phyloP scores from a whole-genome alignment of 208 protist species.

The Trypanosoma congolense region DNA sequence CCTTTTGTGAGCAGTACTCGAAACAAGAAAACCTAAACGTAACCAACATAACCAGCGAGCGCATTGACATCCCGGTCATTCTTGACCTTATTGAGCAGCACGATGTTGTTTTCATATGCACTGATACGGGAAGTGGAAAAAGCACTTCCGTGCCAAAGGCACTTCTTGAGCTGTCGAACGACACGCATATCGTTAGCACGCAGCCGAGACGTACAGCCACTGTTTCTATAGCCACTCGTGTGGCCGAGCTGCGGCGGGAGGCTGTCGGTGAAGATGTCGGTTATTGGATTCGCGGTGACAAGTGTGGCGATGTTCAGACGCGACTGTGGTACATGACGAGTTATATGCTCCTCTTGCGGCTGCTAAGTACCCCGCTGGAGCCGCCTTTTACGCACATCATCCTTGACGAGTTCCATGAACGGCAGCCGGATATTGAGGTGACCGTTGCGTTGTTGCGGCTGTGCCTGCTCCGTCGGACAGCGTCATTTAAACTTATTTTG shows the following conservation, averaged over 20 bases:
- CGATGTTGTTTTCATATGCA: constrained; percentile 42
- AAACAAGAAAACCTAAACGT: constrained; percentile 44
- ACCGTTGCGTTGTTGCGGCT: constrained; percentile 57
- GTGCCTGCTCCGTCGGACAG: constrained; percentile 18
- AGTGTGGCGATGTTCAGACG: constrained; percentile 35
- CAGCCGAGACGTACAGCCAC: constrained; percentile 31
- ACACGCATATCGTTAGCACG: constrained; percentile 24
- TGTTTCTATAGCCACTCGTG: constrained; percentile 24
- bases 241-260: constrained; percentile 22
- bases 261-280: constrained; percentile 30
- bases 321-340: constrained; percentile 51
- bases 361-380: constrained; percentile 27
- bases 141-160: constrained; percentile 34
- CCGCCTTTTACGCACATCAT: constrained; percentile 54
- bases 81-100: constrained; percentile 37
- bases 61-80: constrained; percentile 65
- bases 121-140: constrained; percentile 40
- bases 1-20: constrained; percentile 48
- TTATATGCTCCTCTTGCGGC: constrained; percentile 36
- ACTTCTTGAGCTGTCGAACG: constrained; percentile 24
- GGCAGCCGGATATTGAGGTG: constrained; percentile 85
- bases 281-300: constrained; percentile 37
- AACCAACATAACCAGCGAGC: constrained; percentile 42
- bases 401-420: constrained; percentile 79
- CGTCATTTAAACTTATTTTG: constrained; percentile 95